phyloP scores from a whole-genome alignment of 2,329 filamentous ascomycete species.

The Neofusicoccum sp. region DNA sequence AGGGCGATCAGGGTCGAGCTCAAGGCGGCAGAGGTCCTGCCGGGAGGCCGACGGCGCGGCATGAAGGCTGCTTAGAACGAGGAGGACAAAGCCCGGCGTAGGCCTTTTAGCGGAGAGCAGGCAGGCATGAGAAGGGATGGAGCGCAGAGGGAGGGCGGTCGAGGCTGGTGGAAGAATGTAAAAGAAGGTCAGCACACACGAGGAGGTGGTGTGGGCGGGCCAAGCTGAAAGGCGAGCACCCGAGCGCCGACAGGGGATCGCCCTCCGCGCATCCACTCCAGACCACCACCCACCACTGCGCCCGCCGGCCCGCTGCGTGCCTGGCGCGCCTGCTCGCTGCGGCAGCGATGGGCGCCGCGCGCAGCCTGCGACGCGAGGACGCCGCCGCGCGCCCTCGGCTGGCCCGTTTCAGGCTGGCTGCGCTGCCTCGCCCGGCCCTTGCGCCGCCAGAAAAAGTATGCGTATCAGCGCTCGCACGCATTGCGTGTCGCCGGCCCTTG shows the following conservation, averaged over 20 bases:
- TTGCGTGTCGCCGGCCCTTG: slow-evolving; percentile 20
- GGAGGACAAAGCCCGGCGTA: slow-evolving; percentile 19
- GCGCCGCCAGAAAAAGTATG: not conserved
- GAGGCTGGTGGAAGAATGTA: slow-evolving; percentile 18
- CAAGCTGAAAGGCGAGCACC: slow-evolving; percentile 14
- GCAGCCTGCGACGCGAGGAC: slow-evolving; percentile 2
- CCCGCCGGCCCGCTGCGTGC: slow-evolving; percentile 11
- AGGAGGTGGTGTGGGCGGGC: slow-evolving; percentile 16
- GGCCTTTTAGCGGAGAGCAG: slow-evolving; percentile 20
- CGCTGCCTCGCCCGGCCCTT: slow-evolving; percentile 5
- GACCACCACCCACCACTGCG: slow-evolving; percentile 1
- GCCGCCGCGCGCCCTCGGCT: not conserved
- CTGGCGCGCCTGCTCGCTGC: slow-evolving; percentile 7
- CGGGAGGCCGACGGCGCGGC: slow-evolving; percentile 45
- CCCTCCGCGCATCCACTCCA: slow-evolving; percentile 1
- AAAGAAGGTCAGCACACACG: slow-evolving; percentile 13
- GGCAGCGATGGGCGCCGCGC: not conserved
- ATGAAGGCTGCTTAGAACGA: slow-evolving; percentile 28
- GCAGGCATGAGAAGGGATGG: slow-evolving; percentile 22
- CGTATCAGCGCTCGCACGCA: slow-evolving; percentile 16
- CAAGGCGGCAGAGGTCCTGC: slow-evolving; percentile 40
- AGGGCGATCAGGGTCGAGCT: slow-evolving; percentile 34
- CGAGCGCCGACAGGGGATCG: not conserved
- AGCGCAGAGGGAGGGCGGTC: slow-evolving; percentile 6
- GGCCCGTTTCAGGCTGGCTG: slow-evolving; percentile 2